These are phyloP conservation scores for Bromus sterilis DNA, from an alignment of 176 grass and related monocot genomes.

Conservation along the genomic window DNA sequence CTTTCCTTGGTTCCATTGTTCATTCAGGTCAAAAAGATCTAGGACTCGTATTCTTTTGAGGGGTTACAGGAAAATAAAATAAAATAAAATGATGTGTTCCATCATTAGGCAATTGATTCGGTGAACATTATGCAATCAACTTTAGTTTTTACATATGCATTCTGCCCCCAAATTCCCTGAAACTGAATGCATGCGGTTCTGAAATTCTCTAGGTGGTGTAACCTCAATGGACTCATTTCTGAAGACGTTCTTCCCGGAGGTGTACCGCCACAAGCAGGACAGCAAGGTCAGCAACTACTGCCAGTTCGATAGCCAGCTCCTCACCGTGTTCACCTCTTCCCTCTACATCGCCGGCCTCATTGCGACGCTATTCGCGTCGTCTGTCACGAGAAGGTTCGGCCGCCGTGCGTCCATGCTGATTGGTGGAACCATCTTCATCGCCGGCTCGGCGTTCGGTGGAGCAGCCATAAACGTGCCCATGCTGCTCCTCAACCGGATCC, in stretches of 20 bases:
- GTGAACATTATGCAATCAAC: neutral
- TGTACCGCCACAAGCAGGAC: conserved; percentile 47
- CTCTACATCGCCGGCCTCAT: conserved; percentile 78
- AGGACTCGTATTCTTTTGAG: neutral
- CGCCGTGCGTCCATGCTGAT: conserved; percentile 65
- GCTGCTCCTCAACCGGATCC: conserved; percentile 61
- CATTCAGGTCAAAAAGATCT: neutral
- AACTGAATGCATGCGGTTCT: neutral
- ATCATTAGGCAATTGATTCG: neutral
- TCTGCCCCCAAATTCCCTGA: neutral
- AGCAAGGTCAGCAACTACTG: conserved; percentile 59
- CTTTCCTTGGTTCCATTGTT: neutral
- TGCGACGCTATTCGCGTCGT: conserved; percentile 48
- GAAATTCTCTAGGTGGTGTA: conserved; percentile 34
- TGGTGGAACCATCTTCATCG: conserved; percentile 52
- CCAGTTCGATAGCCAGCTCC: conserved; percentile 66
- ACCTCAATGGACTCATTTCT: conserved; percentile 76
- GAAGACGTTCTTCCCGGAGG: conserved; percentile 66
- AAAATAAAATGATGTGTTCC: neutral
- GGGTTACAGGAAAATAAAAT: neutral
- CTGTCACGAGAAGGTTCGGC: conserved; percentile 51
- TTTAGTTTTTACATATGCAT: neutral
- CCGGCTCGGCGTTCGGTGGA: conserved; percentile 50
- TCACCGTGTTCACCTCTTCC: conserved; percentile 76
- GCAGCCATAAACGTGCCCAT: conserved; percentile 58